Base-by-base conservation (phyloP, 2,329 filamentous ascomycete genomes). In the Aspergillus niger region DNA sequence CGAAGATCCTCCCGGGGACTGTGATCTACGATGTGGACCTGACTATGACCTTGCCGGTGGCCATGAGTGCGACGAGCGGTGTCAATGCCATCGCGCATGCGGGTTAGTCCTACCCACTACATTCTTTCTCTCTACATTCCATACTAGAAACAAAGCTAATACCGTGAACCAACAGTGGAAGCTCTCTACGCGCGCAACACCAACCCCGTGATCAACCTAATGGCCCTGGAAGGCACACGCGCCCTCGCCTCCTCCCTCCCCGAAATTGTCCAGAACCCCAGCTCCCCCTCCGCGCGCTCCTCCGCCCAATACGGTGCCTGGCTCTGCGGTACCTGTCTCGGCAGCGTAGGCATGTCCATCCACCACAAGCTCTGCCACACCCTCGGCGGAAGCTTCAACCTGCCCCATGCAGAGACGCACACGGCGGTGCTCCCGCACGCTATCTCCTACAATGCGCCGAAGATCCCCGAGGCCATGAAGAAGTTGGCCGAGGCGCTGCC, bases 361-460 rank as follows among this genome's bases (percentile, higher is more conserved):
- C 87, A 89, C 69, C 87, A 89, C 73, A 90, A 89, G 70, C 80
- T 90, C 2, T 89, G 86, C 74, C 87, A 89, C 69, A 85, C 84
- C 0, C 77, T 89, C 1, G 87, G 86, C 24, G 87, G 87, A 7
- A 83, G 80, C 65, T 87, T 89, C 72, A 82, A 84, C 62, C 79
- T 90, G 6, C 85, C 87, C 0, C 86, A 90, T 62, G 85, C 86
- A 1, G 85, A 89, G 70, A 89, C 86, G 0, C 87, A 89, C 67
- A 86, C 86, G 0, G 82, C 85, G 32, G 80, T 89, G 1, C 76
- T 89, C 7, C 86, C 86, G 0, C 86, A 89, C 67, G 84, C 85
- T 0, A 74, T 89, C 2, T 83, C 86, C 2, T 89, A 88, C 69
- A 88, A 88, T 63, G 83, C 84, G 0, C 83, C 85, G 0, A 76